phyloP scores from a whole-genome alignment of 768 basidiomycete genomes.

The Leccinum pellstonianum region DNA sequence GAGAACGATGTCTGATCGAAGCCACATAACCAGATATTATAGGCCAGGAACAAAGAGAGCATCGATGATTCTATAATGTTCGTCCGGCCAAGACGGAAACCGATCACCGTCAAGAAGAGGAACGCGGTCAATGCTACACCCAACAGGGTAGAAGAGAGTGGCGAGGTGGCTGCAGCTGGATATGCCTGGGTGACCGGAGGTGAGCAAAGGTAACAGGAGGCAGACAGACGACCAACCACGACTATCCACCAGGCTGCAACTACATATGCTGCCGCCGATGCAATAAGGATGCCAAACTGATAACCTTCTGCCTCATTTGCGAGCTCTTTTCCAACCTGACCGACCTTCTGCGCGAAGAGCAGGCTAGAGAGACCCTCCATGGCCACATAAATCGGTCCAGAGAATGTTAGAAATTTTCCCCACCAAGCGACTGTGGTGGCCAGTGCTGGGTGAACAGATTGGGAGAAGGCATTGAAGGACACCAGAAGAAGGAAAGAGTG shows the following conservation, averaged over 20 bases:
- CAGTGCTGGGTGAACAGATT: slow-evolving; percentile 58
- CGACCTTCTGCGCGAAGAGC: slow-evolving; percentile 77
- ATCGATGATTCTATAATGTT: slow-evolving; percentile 92
- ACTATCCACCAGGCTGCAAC: slow-evolving; percentile 86
- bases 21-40: slow-evolving; percentile 88
- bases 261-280: slow-evolving; percentile 77
- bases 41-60: slow-evolving; percentile 84
- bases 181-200: slow-evolving; percentile 53
- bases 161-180: slow-evolving; percentile 77
- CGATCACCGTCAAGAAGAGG: slow-evolving; percentile 88
- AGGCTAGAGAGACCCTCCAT: slow-evolving; percentile 85
- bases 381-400: slow-evolving; percentile 74
- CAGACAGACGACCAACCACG: slow-evolving; percentile 46
- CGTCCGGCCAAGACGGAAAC: slow-evolving; percentile 83
- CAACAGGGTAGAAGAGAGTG: slow-evolving; percentile 84
- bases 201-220: slow-evolving; percentile 10
- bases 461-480: slow-evolving; percentile 81
- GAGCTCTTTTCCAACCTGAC: slow-evolving; percentile 71
- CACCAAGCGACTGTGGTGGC: slow-evolving; percentile 62
- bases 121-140: slow-evolving; percentile 87
- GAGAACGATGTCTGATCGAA: slow-evolving; percentile 73
- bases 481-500: slow-evolving; percentile 85
- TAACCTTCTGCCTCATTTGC: slow-evolving; percentile 72
- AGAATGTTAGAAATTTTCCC: slow-evolving; percentile 68
- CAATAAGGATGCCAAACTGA: slow-evolving; percentile 75